These are phyloP conservation scores for Tricladium varicosporioides DNA, from an alignment of 2,329 filamentous ascomycete genomes.

Conservation along the genomic window DNA sequence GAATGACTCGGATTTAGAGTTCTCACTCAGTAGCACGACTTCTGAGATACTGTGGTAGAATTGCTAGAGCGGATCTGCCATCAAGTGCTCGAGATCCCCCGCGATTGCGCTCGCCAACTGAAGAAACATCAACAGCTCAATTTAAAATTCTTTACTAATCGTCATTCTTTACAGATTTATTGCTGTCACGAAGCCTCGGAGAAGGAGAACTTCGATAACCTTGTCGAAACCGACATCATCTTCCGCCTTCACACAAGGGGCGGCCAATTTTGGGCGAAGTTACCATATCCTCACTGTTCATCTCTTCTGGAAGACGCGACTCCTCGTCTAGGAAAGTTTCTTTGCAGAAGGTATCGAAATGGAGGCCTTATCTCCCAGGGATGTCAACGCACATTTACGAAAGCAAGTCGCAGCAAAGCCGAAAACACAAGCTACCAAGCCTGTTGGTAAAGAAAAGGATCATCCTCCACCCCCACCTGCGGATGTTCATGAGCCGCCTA, in stretches of 20 bases:
- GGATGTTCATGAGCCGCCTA: constrained; percentile 60
- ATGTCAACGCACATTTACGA: constrained; percentile 59
- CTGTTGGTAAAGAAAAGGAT: constrained; percentile 52
- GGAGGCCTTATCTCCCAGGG: constrained; percentile 63
- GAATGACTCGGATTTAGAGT: constrained; percentile 16
- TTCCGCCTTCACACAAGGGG: constrained; percentile 7
- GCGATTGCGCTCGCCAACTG: constrained; percentile 20
- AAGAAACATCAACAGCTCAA: constrained; percentile 15
- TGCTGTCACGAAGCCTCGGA: constrained; percentile 26
- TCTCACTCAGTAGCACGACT: background rate
- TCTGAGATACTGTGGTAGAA: constrained; percentile 12
- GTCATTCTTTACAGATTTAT: constrained; percentile 29
- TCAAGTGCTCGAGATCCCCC: constrained; percentile 17
- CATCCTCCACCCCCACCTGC: constrained; percentile 63
- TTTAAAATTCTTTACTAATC: constrained; percentile 32
- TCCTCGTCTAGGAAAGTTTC: constrained; percentile 24
- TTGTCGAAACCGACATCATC: constrained; percentile 9
- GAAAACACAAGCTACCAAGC: constrained; percentile 50
- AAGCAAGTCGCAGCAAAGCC: constrained; percentile 41
- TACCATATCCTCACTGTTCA: constrained; percentile 21
- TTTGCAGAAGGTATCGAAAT: constrained; percentile 49
- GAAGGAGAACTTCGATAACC: constrained; percentile 9
- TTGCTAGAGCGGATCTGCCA: constrained; percentile 21
- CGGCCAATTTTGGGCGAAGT: constrained; percentile 10
- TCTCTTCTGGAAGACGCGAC: constrained; percentile 13